phyloP scores from a whole-genome alignment of 148 eudicot species.

The Cornus suecica region DNA sequence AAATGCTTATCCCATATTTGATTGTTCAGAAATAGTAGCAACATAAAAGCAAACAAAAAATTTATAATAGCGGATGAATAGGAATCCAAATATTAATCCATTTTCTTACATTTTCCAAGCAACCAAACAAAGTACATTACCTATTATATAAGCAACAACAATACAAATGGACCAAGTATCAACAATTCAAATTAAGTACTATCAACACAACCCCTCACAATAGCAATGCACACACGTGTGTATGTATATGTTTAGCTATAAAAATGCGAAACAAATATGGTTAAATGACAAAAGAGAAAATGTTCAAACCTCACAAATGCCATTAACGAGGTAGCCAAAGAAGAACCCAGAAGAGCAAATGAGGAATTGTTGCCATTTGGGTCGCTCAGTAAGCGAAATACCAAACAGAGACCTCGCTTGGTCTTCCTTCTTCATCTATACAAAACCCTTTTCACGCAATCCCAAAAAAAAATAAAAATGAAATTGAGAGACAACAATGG shows the following conservation, averaged over 20 bases:
- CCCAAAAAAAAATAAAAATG: neutral
- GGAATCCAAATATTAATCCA: neutral
- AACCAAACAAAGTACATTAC: neutral
- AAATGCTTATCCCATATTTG: neutral
- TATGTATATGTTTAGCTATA: neutral
- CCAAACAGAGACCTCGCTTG: constrained; percentile 70
- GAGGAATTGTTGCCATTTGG: constrained; percentile 72
- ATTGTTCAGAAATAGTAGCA: neutral
- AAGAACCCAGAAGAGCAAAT: constrained; percentile 86
- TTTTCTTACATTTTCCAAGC: neutral
- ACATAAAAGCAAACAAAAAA: neutral
- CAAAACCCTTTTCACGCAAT: neutral
- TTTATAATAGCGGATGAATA: neutral
- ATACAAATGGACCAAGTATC: neutral
- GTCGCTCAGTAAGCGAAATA: constrained; percentile 55
- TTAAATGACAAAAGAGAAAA: neutral
- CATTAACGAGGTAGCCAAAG: constrained; percentile 88
- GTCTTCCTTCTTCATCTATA: constrained; percentile 57
- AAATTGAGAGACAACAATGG: neutral
- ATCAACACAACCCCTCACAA: neutral
- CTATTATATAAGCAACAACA: neutral
- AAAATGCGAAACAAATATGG: neutral
- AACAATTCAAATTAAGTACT: neutral
- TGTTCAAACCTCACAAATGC: constrained; percentile 67
- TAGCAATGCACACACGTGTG: neutral